Percentiles rank a stretch among this genome's conserved stretches.
phyloP scores from a whole-genome alignment of 2,329 filamentous ascomycete genomes.

The Grosmannia huntii region DNA sequence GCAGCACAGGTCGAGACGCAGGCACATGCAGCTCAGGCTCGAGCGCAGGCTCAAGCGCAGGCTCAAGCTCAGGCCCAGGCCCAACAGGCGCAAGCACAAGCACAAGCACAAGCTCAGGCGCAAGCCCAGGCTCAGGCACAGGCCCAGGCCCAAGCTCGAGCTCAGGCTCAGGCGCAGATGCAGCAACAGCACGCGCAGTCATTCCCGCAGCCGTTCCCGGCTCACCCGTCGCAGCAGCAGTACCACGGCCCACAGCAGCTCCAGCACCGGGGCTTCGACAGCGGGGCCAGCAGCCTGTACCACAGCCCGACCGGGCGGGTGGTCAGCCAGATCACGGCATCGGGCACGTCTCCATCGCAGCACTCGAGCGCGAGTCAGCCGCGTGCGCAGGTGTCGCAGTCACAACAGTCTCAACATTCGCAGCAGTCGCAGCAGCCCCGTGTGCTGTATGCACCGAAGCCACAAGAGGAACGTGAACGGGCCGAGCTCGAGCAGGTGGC shows the following conservation, averaged over 20 bases:
- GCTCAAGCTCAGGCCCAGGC: not conserved
- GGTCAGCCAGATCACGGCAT: conserved; percentile 4
- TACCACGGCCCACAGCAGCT: conserved; percentile 1
- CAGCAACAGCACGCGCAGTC: conserved; percentile 2
- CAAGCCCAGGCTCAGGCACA: conserved; percentile 17
- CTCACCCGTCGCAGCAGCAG: conserved; percentile 9
- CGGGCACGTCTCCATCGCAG: conserved; percentile 11
- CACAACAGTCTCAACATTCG: conserved; percentile 2
- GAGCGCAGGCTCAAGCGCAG: not conserved
- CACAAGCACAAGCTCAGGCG: conserved; percentile 3
- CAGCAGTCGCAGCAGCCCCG: conserved; percentile 13
- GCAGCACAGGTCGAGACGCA: not conserved
- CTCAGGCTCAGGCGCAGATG: conserved; percentile 8
- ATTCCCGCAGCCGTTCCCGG: conserved; percentile 13
- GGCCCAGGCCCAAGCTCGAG: conserved; percentile 11
- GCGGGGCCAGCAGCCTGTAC: conserved; percentile 1
- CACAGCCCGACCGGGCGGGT: conserved; percentile 5
- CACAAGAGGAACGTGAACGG: conserved; percentile 32
- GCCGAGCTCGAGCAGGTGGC: conserved; percentile 43
- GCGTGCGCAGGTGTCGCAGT: conserved; percentile 8
- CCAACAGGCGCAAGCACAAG: conserved; percentile 8
- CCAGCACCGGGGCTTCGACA: conserved; percentile 5
- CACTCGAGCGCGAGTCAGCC: conserved; percentile 13
- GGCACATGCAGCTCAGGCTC: not conserved
- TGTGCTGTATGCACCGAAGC: conserved; percentile 25